Percentiles rank a stretch among this genome's conserved stretches.
Conservation (phyloP, 495 filamentous ascomycete genomes). For the Xylaria sp. region DNA sequence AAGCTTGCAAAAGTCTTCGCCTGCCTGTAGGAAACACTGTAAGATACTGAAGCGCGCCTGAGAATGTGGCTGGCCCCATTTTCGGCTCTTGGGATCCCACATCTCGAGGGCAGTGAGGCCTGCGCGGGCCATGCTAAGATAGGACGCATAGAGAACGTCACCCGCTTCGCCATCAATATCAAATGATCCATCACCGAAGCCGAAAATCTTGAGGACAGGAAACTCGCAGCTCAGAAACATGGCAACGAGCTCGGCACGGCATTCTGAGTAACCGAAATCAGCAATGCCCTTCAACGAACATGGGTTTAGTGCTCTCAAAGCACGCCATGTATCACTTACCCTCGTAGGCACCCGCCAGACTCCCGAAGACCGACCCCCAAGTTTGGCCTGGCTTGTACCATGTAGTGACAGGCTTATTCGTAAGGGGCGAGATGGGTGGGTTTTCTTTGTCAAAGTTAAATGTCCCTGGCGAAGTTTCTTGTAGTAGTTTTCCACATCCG, state of each 20-base stretch:
- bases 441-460: slow-evolving; percentile 87
- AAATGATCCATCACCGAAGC: slow-evolving; percentile 75
- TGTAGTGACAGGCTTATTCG: slow-evolving; percentile 74
- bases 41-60: slow-evolving; percentile 94
- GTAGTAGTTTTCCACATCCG: slow-evolving; percentile 92
- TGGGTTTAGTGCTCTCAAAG: neutral
- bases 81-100: slow-evolving; percentile 84
- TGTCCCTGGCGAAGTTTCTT: slow-evolving; percentile 79
- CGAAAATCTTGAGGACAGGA: slow-evolving; percentile 86
- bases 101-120: slow-evolving; percentile 84
- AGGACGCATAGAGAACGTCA: slow-evolving; percentile 83
- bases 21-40: slow-evolving; percentile 86
- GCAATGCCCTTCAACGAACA: neutral
- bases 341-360: slow-evolving; percentile 85
- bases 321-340: slow-evolving; percentile 47
- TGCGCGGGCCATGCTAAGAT: slow-evolving; percentile 90
- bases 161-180: slow-evolving; percentile 80
- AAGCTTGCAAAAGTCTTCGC: slow-evolving; percentile 81
- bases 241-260: slow-evolving; percentile 81
- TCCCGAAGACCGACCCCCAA: slow-evolving; percentile 90
- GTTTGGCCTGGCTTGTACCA: slow-evolving; percentile 96
- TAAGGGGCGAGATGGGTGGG: slow-evolving; percentile 82
- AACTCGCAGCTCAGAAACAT: slow-evolving; percentile 94
- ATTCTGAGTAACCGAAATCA: slow-evolving; percentile 43
- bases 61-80: slow-evolving; percentile 96